Evolutionary conservation across 805 yeast genomes (phyloP).

Genomic region (Isabelozyma pseudorhagii): DNA sequence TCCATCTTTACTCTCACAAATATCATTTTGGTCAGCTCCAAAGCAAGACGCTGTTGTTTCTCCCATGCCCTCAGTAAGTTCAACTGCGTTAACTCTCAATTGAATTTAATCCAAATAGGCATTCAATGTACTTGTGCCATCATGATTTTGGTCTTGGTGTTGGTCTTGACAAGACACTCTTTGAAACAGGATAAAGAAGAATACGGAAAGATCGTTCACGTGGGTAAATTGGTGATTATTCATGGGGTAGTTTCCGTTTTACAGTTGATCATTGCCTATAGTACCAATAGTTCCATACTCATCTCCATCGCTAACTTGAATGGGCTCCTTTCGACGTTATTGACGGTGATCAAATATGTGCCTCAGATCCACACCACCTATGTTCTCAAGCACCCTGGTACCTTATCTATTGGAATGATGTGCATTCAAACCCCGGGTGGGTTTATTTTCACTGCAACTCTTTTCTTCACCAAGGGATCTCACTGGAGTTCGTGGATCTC

Average conservation of each 20-base stretch:
- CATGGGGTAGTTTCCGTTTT: slow-evolving; percentile 34
- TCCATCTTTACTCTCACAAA: slow-evolving; percentile 69
- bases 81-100: slow-evolving; percentile 63
- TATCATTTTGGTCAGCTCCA: slow-evolving; percentile 56
- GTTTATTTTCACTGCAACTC: slow-evolving; percentile 69
- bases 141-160: slow-evolving; percentile 54
- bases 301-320: slow-evolving; percentile 50
- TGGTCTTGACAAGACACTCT: slow-evolving; percentile 44
- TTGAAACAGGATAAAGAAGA: slow-evolving; percentile 45
- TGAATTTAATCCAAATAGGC: slow-evolving; percentile 66
- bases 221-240: slow-evolving; percentile 37
- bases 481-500: slow-evolving; percentile 89
- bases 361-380: slow-evolving; percentile 79
- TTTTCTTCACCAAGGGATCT: slow-evolving; percentile 69
- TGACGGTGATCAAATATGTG: slow-evolving; percentile 69
- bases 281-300: slow-evolving; percentile 18
- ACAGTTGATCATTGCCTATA: slow-evolving; percentile 32
- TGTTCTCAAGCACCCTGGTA: slow-evolving; percentile 70
- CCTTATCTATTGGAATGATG: slow-evolving; percentile 79
- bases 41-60: slow-evolving; percentile 62
- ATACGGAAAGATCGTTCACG: slow-evolving; percentile 36
- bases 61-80: slow-evolving; percentile 41
- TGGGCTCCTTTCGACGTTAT: slow-evolving; percentile 62
- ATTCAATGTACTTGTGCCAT: slow-evolving; percentile 60
- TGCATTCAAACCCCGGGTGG: slow-evolving; percentile 89